Conservation (phyloP, 106 monocot genomes). For the Dendrobium catenatum region DNA sequence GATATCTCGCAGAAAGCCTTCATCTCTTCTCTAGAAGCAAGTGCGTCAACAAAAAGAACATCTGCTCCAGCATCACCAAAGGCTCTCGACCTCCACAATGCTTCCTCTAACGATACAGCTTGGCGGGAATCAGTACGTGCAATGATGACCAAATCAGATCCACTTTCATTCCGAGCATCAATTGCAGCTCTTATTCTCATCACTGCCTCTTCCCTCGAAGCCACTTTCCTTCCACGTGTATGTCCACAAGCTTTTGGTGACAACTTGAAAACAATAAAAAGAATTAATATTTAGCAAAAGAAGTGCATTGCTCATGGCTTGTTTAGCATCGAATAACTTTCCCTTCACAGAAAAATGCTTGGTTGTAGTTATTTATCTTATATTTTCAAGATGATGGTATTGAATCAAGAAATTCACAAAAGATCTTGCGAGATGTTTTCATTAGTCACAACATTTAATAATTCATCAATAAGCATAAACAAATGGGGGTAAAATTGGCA, state of each 20-base stretch:
- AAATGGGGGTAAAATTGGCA: not conserved
- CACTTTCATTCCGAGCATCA: conserved; percentile 89
- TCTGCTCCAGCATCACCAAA: conserved; percentile 98
- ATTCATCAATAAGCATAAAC: not conserved
- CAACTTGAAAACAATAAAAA: conserved; percentile 31
- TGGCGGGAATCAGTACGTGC: conserved; percentile 90
- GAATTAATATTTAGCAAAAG: not conserved
- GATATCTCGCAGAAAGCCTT: conserved; percentile 74
- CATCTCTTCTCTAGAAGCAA: conserved; percentile 92
- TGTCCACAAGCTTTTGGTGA: conserved; percentile 99
- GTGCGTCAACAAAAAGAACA: conserved; percentile 93
- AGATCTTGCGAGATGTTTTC: not conserved
- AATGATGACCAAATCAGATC: conserved; percentile 89
- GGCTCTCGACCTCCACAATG: conserved; percentile 81
- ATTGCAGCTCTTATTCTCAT: conserved; percentile 87
- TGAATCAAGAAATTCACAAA: not conserved
- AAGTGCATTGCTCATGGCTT: not conserved
- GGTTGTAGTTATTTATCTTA: not conserved
- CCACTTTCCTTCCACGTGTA: conserved; percentile 89
- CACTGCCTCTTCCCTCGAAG: conserved; percentile 78
- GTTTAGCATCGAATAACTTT: not conserved
- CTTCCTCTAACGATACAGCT: conserved; percentile 81
- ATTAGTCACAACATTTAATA: not conserved
- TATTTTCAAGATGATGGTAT: not conserved
- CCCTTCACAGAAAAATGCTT: not conserved